Base-by-base conservation (phyloP, 176 grass and related monocot genomes). In the Miscanthus lutarioriparius region DNA sequence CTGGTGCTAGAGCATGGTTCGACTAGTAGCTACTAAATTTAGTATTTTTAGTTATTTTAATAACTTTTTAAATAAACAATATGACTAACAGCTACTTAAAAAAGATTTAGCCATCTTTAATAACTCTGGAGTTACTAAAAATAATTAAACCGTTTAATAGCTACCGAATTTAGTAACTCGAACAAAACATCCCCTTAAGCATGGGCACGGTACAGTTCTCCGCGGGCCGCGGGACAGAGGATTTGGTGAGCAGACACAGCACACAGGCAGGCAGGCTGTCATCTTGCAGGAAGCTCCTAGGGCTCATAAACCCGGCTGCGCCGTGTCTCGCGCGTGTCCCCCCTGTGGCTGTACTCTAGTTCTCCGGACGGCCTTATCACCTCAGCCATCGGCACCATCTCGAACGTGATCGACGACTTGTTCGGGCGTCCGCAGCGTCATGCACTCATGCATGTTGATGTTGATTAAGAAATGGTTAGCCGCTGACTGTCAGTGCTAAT, bases 281-380 rank as follows among this genome's bases (percentile, higher is more conserved):
- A 22, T 48, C 76, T 43, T 0, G 70, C 45, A 54, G 80, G 89
- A 84, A 75, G 38, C 39, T 33, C 48, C 25, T 43, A 32, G 74
- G 53, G 63, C 27, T 64, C 82, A 67, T 90, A 61, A 83, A 83
- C 65, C 80, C 10, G 62, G 80, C 84, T 68, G 75, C 76, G 70
- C 85, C 85, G 70, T 87, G 89, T 90, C 89, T 6, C 67, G 6
- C 74, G 88, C 72, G 1, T 70, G 77, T 78, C 47, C 54, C 54
- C 87, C 61, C 38, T 62, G 76, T 75, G 36, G 40, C 6, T 38
- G 16, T 14, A 20, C 19, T 71, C 16, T 53, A 53, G 30, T 20
- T 14, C 14, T 7, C 49, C 45, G 48, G 45, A 11, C 40, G 20
- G 1, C 22, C 20, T 59, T 74, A 62, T 54, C 58, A 1, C 49